Evolutionary conservation across 768 basidiomycete species (phyloP).

Genomic region (button mushroom (Agaricus bisporus)): DNA sequence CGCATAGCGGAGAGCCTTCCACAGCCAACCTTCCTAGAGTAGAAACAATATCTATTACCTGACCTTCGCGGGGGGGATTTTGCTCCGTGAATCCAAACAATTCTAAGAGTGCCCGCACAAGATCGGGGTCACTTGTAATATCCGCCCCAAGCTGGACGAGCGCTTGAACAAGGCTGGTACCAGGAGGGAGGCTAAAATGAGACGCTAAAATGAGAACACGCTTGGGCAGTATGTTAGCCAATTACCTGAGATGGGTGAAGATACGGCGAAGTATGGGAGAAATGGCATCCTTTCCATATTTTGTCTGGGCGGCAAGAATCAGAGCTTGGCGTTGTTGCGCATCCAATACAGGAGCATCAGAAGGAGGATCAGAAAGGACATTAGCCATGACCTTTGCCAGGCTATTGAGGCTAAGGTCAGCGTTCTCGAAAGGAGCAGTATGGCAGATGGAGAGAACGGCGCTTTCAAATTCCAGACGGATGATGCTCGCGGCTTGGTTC

Average conservation of each 20-base stretch:
- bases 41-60: conserved; percentile 67
- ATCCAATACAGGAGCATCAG: conserved; percentile 68
- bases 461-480: conserved; percentile 76
- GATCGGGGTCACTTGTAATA: conserved; percentile 68
- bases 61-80: conserved; percentile 64
- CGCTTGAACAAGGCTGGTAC: conserved; percentile 67
- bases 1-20: conserved; percentile 69
- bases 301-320: conserved; percentile 67
- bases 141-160: conserved; percentile 77
- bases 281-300: conserved; percentile 74
- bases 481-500: conserved; percentile 60
- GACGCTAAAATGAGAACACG: background rate
- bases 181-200: conserved; percentile 49
- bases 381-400: conserved; percentile 77
- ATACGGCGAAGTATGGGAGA: conserved; percentile 70
- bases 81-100: conserved; percentile 73
- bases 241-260: conserved; percentile 68
- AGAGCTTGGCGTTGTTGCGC: conserved; percentile 68
- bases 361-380: conserved; percentile 64
- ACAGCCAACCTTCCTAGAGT: conserved; percentile 61
- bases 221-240: conserved; percentile 9
- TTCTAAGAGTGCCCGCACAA: conserved; percentile 59
- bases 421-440: conserved; percentile 76
- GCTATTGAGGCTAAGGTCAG: conserved; percentile 69
- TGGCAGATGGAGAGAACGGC: conserved; percentile 72